Evolutionary conservation across 2,329 filamentous ascomycete species (phyloP).

Genomic region (Madurella mycetomatis): DNA sequence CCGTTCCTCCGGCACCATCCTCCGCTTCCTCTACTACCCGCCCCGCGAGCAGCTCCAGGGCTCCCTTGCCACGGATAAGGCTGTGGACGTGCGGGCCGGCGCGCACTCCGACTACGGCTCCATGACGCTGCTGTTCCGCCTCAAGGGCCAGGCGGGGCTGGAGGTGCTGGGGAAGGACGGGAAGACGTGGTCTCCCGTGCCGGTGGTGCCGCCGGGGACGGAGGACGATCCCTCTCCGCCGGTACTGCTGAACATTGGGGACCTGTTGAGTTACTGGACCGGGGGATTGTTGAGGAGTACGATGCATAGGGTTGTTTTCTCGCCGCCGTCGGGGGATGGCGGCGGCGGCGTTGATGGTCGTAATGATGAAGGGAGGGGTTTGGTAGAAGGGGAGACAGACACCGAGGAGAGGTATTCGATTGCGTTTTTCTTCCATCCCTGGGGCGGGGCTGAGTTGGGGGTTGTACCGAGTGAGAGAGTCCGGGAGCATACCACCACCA

Average conservation of each 20-base stretch:
- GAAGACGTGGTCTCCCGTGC: conserved; percentile 57
- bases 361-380: conserved; percentile 30
- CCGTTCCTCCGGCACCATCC: conserved; percentile 52
- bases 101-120: conserved; percentile 86
- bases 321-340: too few relatives aligned
- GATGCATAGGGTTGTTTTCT: conserved; percentile 80
- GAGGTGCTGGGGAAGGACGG: conserved; percentile 65
- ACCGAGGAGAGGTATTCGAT: conserved; percentile 58
- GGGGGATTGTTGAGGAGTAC: conserved; percentile 81
- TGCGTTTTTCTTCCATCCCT: conserved; percentile 65
- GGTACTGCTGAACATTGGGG: conserved; percentile 73
- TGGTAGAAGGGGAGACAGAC: conserved; percentile 42
- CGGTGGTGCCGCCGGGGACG: conserved; percentile 59
- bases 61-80: conserved; percentile 34
- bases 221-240: conserved; percentile 60
- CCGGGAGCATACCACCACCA: conserved; percentile 32
- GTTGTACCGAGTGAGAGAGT: conserved; percentile 59
- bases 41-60: conserved; percentile 40
- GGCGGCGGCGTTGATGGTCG: too few relatives aligned
- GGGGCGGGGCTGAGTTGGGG: conserved; percentile 47
- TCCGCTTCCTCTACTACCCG: conserved; percentile 72
- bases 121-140: conserved; percentile 75
- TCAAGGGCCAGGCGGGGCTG: conserved; percentile 77
- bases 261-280: conserved; percentile 80
- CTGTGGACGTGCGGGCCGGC: conserved; percentile 72